phyloP scores from a whole-genome alignment of 768 basidiomycete genomes.

The Suillus bovinus region DNA sequence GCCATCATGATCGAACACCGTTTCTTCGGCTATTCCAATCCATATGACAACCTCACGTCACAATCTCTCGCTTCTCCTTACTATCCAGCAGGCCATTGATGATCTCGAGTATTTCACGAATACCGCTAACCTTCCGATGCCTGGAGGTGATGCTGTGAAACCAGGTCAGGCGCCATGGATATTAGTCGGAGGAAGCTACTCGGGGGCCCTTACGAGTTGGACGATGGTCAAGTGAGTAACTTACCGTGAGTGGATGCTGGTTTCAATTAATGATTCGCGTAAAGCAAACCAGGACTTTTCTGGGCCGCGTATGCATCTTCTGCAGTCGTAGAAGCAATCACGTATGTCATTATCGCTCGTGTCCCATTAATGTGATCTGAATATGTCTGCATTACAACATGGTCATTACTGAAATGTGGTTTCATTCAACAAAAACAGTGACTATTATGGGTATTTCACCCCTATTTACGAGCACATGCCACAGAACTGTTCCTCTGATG shows the following conservation, averaged over 20 bases:
- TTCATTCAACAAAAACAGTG: constrained; percentile 14
- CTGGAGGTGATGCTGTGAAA: constrained; percentile 57
- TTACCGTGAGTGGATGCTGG: too few species aligned
- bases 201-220: constrained; percentile 65
- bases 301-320: constrained; percentile 46
- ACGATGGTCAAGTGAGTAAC: constrained; percentile 71
- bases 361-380: background rate
- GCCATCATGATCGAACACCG: constrained; percentile 69
- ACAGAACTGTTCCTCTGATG: constrained; percentile 68
- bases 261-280: constrained; percentile 7
- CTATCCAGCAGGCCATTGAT: constrained; percentile 73
- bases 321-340: constrained; percentile 44
- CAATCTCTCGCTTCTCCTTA: constrained; percentile 53
- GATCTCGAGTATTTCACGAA: constrained; percentile 73
- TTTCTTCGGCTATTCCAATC: constrained; percentile 76
- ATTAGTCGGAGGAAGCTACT: too few species aligned
- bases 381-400: too few species aligned
- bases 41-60: constrained; percentile 57
- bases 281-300: constrained; percentile 41
- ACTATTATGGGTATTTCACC: constrained; percentile 53
- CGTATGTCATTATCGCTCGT: constrained; percentile 35
- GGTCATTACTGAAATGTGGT: too few species aligned
- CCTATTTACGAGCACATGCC: constrained; percentile 71
- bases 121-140: constrained; percentile 67
- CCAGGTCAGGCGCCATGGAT: too few species aligned